These are phyloP conservation scores for Tulasnella sp. DNA, from an alignment of 768 basidiomycete genomes.

Conservation along the genomic window DNA sequence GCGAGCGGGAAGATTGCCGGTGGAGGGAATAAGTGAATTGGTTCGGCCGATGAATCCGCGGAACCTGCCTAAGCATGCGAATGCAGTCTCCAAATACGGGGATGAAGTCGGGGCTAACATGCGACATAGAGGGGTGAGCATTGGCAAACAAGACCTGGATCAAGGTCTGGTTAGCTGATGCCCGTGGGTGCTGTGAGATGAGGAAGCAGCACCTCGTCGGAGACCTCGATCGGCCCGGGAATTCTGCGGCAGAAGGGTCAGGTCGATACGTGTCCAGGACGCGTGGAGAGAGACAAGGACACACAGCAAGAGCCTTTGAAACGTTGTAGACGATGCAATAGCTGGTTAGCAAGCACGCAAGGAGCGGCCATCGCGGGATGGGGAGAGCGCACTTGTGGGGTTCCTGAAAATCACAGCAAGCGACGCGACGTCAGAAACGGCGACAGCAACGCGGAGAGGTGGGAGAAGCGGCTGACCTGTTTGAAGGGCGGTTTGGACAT, in stretches of 20 bases:
- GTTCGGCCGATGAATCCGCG: conserved; percentile 19
- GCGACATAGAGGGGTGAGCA: conserved; percentile 88
- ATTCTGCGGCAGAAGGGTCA: conserved; percentile 40
- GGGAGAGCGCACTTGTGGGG: conserved; percentile 41
- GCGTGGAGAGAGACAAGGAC: conserved; percentile 12
- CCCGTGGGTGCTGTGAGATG: conserved; percentile 23
- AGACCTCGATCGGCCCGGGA: conserved; percentile 61
- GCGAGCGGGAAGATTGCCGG: conserved; percentile 9
- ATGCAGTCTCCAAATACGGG: conserved; percentile 87
- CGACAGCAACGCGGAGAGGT: background rate
- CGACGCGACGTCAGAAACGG: too few relatives aligned
- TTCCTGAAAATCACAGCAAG: conserved; percentile 39
- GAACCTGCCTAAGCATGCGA: conserved; percentile 70
- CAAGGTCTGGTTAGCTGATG: background rate
- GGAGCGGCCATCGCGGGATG: background rate
- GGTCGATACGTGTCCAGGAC: conserved; percentile 22
- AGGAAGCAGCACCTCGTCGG: conserved; percentile 55
- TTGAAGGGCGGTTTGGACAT: conserved; percentile 30
- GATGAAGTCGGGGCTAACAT: conserved; percentile 86
- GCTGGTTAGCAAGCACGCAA: conserved; percentile 4
- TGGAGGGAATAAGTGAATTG: conserved; percentile 28
- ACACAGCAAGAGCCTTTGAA: conserved; percentile 40
- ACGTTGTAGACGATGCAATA: background rate
- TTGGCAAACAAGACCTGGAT: conserved; percentile 84
- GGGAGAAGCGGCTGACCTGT: conserved; percentile 1